phyloP scores from a whole-genome alignment of 1,284 basidiomycete genomes.

The Hemileia vastatrix region DNA sequence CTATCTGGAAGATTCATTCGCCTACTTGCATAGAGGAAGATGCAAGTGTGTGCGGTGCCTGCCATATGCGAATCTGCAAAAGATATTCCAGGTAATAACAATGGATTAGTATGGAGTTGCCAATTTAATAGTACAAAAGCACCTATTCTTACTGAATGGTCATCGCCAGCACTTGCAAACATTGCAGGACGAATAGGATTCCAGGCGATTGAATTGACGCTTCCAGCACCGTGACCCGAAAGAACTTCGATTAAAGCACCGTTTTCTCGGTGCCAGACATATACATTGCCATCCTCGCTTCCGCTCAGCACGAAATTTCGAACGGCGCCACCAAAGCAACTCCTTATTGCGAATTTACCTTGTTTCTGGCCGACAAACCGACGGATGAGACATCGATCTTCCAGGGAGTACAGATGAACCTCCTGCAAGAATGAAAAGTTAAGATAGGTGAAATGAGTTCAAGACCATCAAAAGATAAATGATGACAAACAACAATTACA shows the following conservation, averaged over 20 bases:
- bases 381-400: conserved; percentile 55
- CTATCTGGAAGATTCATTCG: too few species aligned
- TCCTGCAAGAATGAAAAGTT: conserved; percentile 52
- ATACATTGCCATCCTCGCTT: conserved; percentile 85
- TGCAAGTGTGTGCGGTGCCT: too few species aligned
- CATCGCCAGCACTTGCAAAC: conserved; percentile 58
- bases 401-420: conserved; percentile 75
- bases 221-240: conserved; percentile 69
- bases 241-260: conserved; percentile 72
- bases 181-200: conserved; percentile 71
- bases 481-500: conserved; percentile 50
- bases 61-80: conserved; percentile 19
- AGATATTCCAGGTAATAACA: not conserved
- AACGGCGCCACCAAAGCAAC: conserved; percentile 86
- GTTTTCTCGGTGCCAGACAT: conserved; percentile 87
- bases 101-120: not conserved
- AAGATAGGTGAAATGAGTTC: conserved; percentile 26
- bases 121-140: not conserved
- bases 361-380: conserved; percentile 75
- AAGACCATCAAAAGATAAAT: not conserved
- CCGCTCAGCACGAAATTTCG: conserved; percentile 85
- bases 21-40: too few species aligned
- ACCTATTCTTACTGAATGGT: conserved; percentile 32
- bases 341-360: conserved; percentile 70
- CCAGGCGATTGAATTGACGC: conserved; percentile 94